These are phyloP conservation scores for Naganishia friedmannii DNA, from an alignment of 768 basidiomycete genomes.

Conservation along the genomic window DNA sequence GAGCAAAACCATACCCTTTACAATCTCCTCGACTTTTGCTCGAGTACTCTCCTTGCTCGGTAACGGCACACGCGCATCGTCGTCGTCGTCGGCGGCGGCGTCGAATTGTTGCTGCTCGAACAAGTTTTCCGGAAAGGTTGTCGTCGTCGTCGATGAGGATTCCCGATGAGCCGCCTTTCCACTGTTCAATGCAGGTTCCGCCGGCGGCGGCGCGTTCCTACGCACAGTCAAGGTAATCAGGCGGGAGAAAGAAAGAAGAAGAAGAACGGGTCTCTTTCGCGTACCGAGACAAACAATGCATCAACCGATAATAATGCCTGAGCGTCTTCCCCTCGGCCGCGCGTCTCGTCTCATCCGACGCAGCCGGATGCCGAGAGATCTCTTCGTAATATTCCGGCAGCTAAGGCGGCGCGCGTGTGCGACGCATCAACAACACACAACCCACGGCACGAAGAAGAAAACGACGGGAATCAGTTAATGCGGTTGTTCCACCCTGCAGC, in stretches of 20 bases:
- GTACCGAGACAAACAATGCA: conserved; percentile 62
- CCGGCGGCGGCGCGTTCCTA: neutral
- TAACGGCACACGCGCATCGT: neutral
- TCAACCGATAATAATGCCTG: conserved; percentile 61
- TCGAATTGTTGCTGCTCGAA: too few species aligned
- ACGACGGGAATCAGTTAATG: too few species aligned
- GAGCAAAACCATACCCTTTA: conserved; percentile 72
- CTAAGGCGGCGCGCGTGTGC: too few species aligned
- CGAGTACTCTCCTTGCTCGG: conserved; percentile 54
- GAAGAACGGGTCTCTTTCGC: conserved; percentile 6
- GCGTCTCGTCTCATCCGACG: conserved; percentile 75
- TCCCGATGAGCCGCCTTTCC: neutral
- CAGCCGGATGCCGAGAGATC: conserved; percentile 74
- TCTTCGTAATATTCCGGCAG: conserved; percentile 72
- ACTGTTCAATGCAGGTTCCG: neutral
- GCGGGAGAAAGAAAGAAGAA: too few species aligned
- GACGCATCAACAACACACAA: neutral
- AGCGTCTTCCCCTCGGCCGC: conserved; percentile 73
- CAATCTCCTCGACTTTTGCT: conserved; percentile 67
- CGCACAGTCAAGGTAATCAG: neutral
- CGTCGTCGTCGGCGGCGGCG: too few species aligned
- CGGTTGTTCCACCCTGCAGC: too few species aligned
- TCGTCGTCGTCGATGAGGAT: too few species aligned
- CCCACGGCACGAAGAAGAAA: too few species aligned
- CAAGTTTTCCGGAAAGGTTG: conserved; percentile 17